Evolutionary conservation across 2,329 filamentous ascomycete genomes (phyloP).

Genomic region (Aphanoascus verrucosus): DNA sequence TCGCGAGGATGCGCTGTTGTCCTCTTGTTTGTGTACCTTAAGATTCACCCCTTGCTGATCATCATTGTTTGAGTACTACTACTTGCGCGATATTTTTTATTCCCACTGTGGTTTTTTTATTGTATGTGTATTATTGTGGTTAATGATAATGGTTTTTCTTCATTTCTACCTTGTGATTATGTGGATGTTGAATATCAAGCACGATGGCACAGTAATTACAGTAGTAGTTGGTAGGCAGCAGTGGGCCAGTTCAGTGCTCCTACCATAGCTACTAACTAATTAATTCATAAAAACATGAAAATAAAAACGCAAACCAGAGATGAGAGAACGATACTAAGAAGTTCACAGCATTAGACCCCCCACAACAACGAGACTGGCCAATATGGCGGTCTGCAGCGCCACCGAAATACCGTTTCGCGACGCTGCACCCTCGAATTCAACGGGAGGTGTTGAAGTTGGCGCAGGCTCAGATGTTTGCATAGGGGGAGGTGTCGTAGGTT

Average conservation of each 20-base stretch:
- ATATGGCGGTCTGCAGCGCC: background rate
- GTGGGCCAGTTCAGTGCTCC: no score
- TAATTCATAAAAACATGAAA: background rate
- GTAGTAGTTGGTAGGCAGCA: no score
- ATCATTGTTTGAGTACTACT: background rate
- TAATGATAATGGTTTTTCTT: background rate
- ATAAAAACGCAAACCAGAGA: background rate
- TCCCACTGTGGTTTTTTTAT: background rate
- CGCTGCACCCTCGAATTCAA: background rate
- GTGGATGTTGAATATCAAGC: no score
- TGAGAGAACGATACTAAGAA: background rate
- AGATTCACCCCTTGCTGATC: background rate
- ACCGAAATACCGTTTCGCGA: background rate
- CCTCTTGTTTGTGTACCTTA: background rate
- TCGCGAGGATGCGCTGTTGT: background rate
- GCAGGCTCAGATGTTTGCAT: background rate
- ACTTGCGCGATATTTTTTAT: background rate
- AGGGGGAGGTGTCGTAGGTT: constrained; percentile 2
- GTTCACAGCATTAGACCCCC: background rate
- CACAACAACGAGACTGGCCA: background rate
- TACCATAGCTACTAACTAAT: background rate
- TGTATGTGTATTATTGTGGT: background rate
- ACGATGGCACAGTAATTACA: background rate
- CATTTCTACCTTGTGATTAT: background rate
- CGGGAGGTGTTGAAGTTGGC: background rate